These are phyloP conservation scores for Tetrapisispora arboricola DNA, from an alignment of 805 yeast genomes.

Conservation along the genomic window DNA sequence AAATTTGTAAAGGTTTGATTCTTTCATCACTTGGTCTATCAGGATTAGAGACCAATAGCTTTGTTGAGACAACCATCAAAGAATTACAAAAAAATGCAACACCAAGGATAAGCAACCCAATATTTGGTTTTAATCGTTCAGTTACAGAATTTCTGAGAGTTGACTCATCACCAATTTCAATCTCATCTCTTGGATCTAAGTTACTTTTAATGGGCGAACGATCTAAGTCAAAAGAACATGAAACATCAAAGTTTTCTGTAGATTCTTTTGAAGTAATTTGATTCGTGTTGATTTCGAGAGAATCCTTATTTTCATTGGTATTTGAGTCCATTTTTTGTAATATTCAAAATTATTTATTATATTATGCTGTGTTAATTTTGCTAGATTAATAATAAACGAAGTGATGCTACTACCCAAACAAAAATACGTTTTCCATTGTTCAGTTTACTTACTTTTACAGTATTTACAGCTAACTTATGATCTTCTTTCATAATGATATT, in stretches of 20 bases:
- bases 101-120: slow-evolving; percentile 51
- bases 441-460: too few relatives aligned
- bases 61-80: slow-evolving; percentile 63
- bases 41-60: slow-evolving; percentile 56
- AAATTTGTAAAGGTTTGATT: slow-evolving; percentile 66
- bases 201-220: neutral
- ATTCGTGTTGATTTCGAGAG: neutral
- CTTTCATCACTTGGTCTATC: slow-evolving; percentile 32
- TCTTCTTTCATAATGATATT: too few relatives aligned
- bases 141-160: neutral
- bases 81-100: slow-evolving; percentile 63
- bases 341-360: too few relatives aligned
- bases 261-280: neutral
- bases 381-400: too few relatives aligned
- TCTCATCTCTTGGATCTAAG: neutral
- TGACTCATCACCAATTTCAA: neutral
- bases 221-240: neutral
- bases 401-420: too few relatives aligned
- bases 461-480: too few relatives aligned
- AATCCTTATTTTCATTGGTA: too few relatives aligned
- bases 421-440: too few relatives aligned
- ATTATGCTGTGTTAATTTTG: too few relatives aligned
- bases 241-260: neutral
- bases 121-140: slow-evolving; percentile 27
- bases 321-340: too few relatives aligned